Evolutionary conservation across 257 asterid species (phyloP).

Genomic region (Petrea volubilis): DNA sequence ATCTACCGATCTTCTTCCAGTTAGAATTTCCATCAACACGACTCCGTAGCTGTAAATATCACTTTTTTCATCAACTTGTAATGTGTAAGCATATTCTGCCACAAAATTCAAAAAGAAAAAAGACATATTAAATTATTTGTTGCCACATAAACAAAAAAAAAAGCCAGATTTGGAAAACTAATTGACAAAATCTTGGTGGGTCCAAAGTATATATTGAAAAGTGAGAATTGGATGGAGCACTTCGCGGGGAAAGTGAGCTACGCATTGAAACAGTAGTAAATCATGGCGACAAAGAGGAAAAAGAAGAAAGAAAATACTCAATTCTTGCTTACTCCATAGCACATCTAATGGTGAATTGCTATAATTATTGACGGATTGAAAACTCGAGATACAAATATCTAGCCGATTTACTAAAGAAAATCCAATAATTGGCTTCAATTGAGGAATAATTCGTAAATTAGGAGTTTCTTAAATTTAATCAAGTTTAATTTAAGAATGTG

Average conservation of each 20-base stretch:
- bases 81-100: constrained; percentile 86
- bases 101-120: not conserved
- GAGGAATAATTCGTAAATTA: too few species aligned
- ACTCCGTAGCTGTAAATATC: constrained; percentile 95
- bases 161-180: not conserved
- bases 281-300: constrained; percentile 20
- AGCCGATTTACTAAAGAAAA: too few species aligned
- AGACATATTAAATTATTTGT: not conserved
- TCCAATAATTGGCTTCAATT: too few species aligned
- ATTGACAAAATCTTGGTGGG: constrained; percentile 46
- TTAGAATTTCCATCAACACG: constrained; percentile 72
- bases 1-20: constrained; percentile 78
- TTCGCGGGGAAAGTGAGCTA: constrained; percentile 39
- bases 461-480: too few species aligned
- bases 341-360: not conserved
- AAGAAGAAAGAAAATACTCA: constrained; percentile 19
- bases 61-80: constrained; percentile 95
- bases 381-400: too few species aligned
- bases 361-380: too few species aligned
- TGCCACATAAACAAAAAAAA: not conserved
- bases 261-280: constrained; percentile 22
- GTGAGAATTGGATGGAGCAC: constrained; percentile 25
- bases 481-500: too few species aligned
- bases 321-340: constrained; percentile 18
- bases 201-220: constrained; percentile 40